Evolutionary conservation across 2,329 filamentous ascomycete genomes (phyloP).

Genomic region (Verruconis gallopava): DNA sequence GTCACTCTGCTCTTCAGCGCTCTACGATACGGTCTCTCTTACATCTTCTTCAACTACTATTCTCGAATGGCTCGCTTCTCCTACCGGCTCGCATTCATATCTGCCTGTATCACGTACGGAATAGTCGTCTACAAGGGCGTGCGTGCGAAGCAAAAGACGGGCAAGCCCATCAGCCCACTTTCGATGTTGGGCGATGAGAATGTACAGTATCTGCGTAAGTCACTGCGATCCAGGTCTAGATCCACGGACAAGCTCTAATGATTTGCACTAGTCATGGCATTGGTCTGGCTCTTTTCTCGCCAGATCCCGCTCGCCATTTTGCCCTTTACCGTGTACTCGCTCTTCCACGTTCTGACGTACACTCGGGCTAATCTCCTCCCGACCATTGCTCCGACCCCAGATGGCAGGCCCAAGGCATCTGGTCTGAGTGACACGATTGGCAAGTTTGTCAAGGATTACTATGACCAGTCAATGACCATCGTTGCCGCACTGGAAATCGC

Average conservation of each 20-base stretch:
- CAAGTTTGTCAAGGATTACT: slow-evolving; percentile 94
- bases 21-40: slow-evolving; percentile 71
- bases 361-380: slow-evolving; percentile 87
- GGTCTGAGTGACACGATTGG: slow-evolving; percentile 73
- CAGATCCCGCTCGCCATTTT: slow-evolving; percentile 84
- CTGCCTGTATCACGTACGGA: slow-evolving; percentile 84
- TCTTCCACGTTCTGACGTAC: slow-evolving; percentile 98
- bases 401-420: slow-evolving; percentile 44
- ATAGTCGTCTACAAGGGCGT: slow-evolving; percentile 98
- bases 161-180: slow-evolving; percentile 42
- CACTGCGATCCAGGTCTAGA: no score
- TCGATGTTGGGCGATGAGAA: slow-evolving; percentile 77
- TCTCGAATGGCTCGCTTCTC: slow-evolving; percentile 64
- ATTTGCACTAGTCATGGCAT: slow-evolving; percentile 58
- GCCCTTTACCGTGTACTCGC: slow-evolving; percentile 89
- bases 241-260: no score
- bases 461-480: slow-evolving; percentile 88
- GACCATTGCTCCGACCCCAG: slow-evolving; percentile 54
- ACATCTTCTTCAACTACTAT: slow-evolving; percentile 79
- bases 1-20: slow-evolving; percentile 73
- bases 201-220: slow-evolving; percentile 86
- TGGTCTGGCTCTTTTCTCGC: slow-evolving; percentile 86
- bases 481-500: slow-evolving; percentile 80
- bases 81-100: slow-evolving; percentile 82
- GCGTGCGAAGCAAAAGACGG: slow-evolving; percentile 67